Percentiles rank a stretch among this genome's conserved stretches.
phyloP scores from a whole-genome alignment of 371 early-diverging fungal species.

The Apophysomyces ossiformis region DNA sequence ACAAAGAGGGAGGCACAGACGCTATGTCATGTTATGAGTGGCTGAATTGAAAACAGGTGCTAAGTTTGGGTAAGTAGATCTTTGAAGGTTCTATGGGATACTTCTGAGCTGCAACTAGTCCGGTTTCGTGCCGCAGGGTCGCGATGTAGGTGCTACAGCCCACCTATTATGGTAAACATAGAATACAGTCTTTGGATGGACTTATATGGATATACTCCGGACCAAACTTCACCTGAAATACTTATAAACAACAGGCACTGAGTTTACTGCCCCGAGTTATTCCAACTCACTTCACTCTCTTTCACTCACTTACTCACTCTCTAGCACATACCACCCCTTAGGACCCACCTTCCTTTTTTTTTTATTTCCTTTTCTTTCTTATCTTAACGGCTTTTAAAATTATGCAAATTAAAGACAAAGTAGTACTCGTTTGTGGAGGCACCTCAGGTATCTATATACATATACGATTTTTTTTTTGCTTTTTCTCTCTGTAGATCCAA shows the following conservation, averaged over 20 bases:
- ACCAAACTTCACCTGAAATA: not conserved
- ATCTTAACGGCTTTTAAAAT: not conserved
- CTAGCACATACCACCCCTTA: not conserved
- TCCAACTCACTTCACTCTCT: not conserved
- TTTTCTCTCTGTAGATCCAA: no score
- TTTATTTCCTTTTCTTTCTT: not conserved
- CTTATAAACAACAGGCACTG: not conserved
- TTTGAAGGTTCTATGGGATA: no score
- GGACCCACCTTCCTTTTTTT: not conserved
- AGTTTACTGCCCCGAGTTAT: no score
- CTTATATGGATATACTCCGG: not conserved
- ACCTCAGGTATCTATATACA: constrained; percentile 31
- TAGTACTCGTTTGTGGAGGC: constrained; percentile 30
- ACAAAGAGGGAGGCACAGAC: not conserved
- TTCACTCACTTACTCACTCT: not conserved
- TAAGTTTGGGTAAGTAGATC: no score
- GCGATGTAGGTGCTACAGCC: not conserved
- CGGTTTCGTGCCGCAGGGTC: not conserved
- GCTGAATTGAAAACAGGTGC: no score
- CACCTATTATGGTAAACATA: not conserved
- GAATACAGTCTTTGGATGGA: not conserved
- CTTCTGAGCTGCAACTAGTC: no score
- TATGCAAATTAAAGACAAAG: constrained; percentile 27
- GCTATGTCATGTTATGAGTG: not conserved
- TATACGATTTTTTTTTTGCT: not conserved